Evolutionary conservation across 495 filamentous ascomycete species (phyloP), one percentile per base, ranked within the genome.

Genomic region (Astrothelium subdiscretum): DNA sequence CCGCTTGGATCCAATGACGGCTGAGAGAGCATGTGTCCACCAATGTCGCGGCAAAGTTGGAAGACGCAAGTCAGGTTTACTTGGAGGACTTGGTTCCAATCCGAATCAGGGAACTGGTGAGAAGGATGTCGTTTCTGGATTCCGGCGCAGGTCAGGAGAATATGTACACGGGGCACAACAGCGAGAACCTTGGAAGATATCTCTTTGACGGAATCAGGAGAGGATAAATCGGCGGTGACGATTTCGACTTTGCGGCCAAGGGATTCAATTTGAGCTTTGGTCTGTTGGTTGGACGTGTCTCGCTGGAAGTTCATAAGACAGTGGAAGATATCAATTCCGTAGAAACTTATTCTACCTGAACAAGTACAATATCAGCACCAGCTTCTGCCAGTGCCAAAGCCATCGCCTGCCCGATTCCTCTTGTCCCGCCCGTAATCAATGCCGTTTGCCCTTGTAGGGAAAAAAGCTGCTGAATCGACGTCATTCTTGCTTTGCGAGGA

Each of bases 341-440:
- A 40, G 24, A 24, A 20, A 32, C n/a, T 26, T 32, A 57, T 58
- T 20, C 10, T 61, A 74, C 70, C 64, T 72, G 78, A 24, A 94
- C 77, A 35, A 95, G 77, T 38, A 95, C 75, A 62, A 92, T 78
- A 71, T 95, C 88, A 63, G 90, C 90, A 44, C 90, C 90, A 59
- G 87, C 88, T 75, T 94, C 89, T 35, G 91, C 89, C 12, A 91
- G 72, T 2, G 85, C 89, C 63, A 95, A 71, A 44, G 88, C 88
- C 76, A 95, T 92, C 12, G 88, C 81, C 70, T 89, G 84, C 18
- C 92, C 92, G 59, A 97, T 95, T 26, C 92, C 92, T 59, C 92
- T 78, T 18, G 90, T 94, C 59, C 89, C 90, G 31, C 92, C 92
- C 0, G 92, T 97, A 32, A 96, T 78, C 54, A 96, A 74, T 35